These are phyloP conservation scores for Rhizopus delemar DNA, from an alignment of 371 early-diverging fungal species.

Conservation along the genomic window DNA sequence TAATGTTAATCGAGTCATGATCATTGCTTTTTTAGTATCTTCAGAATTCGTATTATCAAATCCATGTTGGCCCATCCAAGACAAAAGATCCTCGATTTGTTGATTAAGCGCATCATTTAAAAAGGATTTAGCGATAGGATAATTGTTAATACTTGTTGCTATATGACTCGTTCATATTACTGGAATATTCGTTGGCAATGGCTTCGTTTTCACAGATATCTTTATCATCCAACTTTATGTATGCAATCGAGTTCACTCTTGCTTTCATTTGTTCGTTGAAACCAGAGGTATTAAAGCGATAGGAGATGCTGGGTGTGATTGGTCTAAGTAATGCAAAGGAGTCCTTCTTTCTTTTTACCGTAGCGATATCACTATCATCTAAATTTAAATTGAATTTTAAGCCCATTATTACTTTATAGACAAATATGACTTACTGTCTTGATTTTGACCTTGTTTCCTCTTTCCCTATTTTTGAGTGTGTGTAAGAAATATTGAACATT, in stretches of 20 bases:
- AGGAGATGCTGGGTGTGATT: conserved; percentile 1
- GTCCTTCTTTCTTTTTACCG: conserved; percentile 1
- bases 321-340: background rate
- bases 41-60: conserved; percentile 2
- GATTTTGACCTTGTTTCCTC: no score
- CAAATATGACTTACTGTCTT: no score
- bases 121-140: conserved; percentile 5
- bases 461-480: no score
- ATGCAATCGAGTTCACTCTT: conserved; percentile 5
- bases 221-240: conserved; percentile 5
- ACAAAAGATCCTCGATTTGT: background rate
- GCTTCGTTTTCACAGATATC: conserved; percentile 1
- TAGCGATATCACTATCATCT: background rate
- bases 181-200: background rate
- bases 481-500: no score
- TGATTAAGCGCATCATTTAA: conserved; percentile 5
- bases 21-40: background rate
- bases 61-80: conserved; percentile 2
- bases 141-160: conserved; percentile 5
- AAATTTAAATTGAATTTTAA: background rate
- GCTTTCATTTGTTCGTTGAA: background rate
- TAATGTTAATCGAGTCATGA: background rate
- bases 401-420: no score
- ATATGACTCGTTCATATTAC: conserved; percentile 3
- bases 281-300: background rate